Percentiles rank a stretch among this genome's conserved stretches.
Evolutionary conservation across 805 yeast genomes (phyloP).

Genomic region (Nakazawaea pomicola): DNA sequence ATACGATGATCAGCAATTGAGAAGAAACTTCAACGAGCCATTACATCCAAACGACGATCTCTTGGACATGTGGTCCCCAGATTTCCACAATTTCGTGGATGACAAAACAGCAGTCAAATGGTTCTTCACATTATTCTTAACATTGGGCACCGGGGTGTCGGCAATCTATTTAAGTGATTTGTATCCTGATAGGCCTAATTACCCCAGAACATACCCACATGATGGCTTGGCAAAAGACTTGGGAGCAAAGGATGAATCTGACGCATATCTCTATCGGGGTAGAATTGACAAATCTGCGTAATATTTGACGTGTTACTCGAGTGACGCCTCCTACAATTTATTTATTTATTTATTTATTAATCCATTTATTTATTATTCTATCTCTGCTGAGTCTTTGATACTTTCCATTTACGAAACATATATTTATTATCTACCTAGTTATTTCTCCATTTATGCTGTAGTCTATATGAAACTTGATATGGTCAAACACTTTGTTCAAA

Average conservation of each 20-base stretch:
- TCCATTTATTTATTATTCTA: background rate
- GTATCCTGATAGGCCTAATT: conserved; percentile 66
- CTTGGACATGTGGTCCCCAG: conserved; percentile 85
- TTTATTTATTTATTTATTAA: conserved; percentile 4
- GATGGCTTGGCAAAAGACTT: conserved; percentile 71
- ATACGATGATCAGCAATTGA: conserved; percentile 76
- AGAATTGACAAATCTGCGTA: conserved; percentile 31
- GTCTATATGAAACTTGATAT: too few relatives aligned
- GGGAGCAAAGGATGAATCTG: conserved; percentile 54
- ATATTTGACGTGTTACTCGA: background rate
- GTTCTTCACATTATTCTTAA: conserved; percentile 54
- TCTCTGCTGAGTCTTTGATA: background rate
- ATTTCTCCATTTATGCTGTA: background rate
- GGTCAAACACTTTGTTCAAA: too few relatives aligned
- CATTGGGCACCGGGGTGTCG: conserved; percentile 26
- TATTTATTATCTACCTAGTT: background rate
- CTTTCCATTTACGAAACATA: too few relatives aligned
- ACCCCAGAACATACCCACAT: conserved; percentile 69
- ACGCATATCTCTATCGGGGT: conserved; percentile 35
- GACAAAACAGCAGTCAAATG: conserved; percentile 58
- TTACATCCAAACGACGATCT: conserved; percentile 67
- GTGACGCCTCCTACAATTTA: background rate
- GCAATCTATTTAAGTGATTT: conserved; percentile 46
- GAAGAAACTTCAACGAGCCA: conserved; percentile 74
- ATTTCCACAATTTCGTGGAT: conserved; percentile 54